phyloP scores from a whole-genome alignment of 805 yeast species.

The Yamadazyma endophytica region DNA sequence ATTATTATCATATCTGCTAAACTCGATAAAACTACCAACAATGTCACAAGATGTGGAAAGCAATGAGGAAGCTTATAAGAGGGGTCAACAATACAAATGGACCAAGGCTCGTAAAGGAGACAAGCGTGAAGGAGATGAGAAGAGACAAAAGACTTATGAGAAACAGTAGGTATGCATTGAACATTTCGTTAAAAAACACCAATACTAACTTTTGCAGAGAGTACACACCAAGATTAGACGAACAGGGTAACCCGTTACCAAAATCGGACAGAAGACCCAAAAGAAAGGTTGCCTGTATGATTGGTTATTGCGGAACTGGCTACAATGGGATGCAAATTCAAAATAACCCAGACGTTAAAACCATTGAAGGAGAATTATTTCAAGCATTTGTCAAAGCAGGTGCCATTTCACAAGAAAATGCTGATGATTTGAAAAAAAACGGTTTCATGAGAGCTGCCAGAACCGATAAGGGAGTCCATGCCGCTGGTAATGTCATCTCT shows the following conservation, averaged over 20 bases:
- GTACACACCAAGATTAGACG: constrained; percentile 49
- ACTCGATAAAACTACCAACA: neutral
- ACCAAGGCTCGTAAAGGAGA: constrained; percentile 3
- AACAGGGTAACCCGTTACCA: constrained; percentile 56
- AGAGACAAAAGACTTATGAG: constrained; percentile 26
- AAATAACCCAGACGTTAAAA: constrained; percentile 74
- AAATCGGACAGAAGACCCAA: constrained; percentile 70
- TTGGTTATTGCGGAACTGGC: constrained; percentile 96
- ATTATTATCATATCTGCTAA: too few species aligned
- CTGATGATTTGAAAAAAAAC: constrained; percentile 81
- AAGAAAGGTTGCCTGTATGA: constrained; percentile 81
- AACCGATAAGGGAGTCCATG: constrained; percentile 96
- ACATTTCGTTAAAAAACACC: too few species aligned
- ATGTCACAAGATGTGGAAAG: constrained; percentile 2
- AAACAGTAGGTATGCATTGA: constrained; percentile 66
- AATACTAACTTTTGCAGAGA: constrained; percentile 18
- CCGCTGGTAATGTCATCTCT: constrained; percentile 90
- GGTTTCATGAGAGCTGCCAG: constrained; percentile 86
- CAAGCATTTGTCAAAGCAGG: constrained; percentile 82
- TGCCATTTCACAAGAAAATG: constrained; percentile 80
- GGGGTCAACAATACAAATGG: too few species aligned
- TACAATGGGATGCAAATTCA: constrained; percentile 91
- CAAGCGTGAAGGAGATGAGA: constrained; percentile 1
- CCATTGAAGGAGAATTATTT: constrained; percentile 88
- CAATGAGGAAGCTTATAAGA: too few species aligned